Evolutionary conservation across 2,329 filamentous ascomycete genomes (phyloP), one percentile per base, ranked within the genome.

Genomic region (Fusarium xyrophilum): DNA sequence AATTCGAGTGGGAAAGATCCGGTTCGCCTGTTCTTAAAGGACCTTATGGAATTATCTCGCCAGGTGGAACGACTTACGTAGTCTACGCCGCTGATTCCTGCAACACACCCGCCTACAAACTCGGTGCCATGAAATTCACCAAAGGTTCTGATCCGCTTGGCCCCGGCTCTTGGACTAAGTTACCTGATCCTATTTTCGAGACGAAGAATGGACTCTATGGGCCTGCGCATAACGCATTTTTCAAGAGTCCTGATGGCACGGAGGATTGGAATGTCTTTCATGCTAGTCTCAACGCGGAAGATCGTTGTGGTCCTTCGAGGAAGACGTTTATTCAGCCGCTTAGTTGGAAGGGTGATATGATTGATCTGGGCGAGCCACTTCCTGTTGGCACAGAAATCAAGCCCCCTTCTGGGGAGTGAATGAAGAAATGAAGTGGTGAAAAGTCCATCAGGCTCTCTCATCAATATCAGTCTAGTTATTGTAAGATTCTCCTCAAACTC

Each of bases 241-340:
- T 48, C 17, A 48, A 48, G 27, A 53, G 50, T 15, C 50, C 50
- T n/a, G 50, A 53, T n/a, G 50, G 50, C 6, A 53, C n/a, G 0
- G 50, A 53, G 28, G 50, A 53, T n/a, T 53, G 50, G 50, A 53
- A 53, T 19, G 27, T 53, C 0, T 53, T 53, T 25, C 50, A 53
- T 53, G 50, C 50, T 14, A 53, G 44, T 11, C 50, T 53, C n/a
- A 43, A 44, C 12, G 36, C 27, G 8, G 21, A 19, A 12, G 50
- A 53, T 53, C 3, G 50, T 3, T 53, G 50, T 9, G 36, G 50
- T n/a, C 35, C 36, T 5, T 53, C 50, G 5, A 43, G 50, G 4
- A 53, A 53, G 25, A 53, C 50, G 1, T 44, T 53, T 25, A 43
- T 53, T n/a, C 50, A 53, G 13, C 50, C 50, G 7, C 21, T 53